Conservation (phyloP, 352 stramenopile species). For the Globisporangium heterothallicum region DNA sequence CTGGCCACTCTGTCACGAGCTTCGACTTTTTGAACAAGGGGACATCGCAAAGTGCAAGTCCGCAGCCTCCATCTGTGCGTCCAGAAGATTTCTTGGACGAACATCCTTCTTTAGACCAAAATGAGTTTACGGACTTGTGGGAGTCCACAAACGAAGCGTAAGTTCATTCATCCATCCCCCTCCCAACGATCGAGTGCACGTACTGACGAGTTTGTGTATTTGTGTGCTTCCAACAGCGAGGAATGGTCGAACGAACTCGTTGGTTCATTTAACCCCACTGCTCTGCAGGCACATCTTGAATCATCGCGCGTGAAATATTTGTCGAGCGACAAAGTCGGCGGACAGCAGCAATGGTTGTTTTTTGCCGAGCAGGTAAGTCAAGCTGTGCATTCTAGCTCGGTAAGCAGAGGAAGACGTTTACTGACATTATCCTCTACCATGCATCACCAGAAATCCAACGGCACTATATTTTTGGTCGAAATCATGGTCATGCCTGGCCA, state of each 20-base stretch:
- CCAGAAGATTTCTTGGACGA: constrained; percentile 60
- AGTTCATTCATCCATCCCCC: constrained; percentile 19
- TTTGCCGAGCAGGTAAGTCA: constrained; percentile 68
- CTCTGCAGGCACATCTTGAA: constrained; percentile 61
- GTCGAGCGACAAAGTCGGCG: constrained; percentile 69
- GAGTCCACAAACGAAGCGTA: constrained; percentile 76
- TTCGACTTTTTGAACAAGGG: constrained; percentile 38
- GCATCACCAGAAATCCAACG: constrained; percentile 47
- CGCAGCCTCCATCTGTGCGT: constrained; percentile 26
- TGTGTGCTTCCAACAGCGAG: constrained; percentile 32
- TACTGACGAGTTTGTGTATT: constrained; percentile 8
- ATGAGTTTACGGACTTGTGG: constrained; percentile 72
- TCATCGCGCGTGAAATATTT: constrained; percentile 55
- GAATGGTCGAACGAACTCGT: constrained; percentile 68
- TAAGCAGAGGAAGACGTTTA: constrained; percentile 1
- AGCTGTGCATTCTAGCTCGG: constrained; percentile 3
- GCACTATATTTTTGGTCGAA: constrained; percentile 78
- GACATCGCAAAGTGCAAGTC: constrained; percentile 8
- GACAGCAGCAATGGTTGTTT: constrained; percentile 76
- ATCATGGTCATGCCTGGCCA: constrained; percentile 73
- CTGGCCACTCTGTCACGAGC: constrained; percentile 25
- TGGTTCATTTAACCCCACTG: constrained; percentile 43
- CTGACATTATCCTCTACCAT: background rate
- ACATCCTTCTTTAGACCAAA: constrained; percentile 34
- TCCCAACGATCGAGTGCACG: too few species aligned